Evolutionary conservation across 495 filamentous ascomycete genomes (phyloP).

Genomic region (Penicillium mononematosum): DNA sequence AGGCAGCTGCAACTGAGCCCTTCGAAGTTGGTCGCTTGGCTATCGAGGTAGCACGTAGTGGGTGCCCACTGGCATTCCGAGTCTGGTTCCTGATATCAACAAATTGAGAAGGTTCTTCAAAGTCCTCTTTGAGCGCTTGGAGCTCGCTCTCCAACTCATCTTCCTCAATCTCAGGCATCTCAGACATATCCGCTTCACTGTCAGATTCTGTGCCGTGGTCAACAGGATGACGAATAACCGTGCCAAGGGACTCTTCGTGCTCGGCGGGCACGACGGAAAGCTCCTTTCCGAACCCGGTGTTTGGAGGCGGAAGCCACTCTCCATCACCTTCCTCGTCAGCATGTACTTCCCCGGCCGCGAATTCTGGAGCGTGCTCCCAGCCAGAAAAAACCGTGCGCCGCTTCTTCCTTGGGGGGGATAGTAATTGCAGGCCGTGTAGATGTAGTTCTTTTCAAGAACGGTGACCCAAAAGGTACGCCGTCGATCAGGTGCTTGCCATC

Average conservation of each 20-base stretch:
- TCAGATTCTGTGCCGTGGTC: conserved; percentile 33
- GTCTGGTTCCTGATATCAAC: conserved; percentile 22
- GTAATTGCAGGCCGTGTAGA: conserved; percentile 61
- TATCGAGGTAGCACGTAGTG: conserved; percentile 21
- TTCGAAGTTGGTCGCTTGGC: conserved; percentile 25
- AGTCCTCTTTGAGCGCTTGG: conserved; percentile 43
- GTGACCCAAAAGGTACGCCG: conserved; percentile 82
- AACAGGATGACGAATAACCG: conserved; percentile 42
- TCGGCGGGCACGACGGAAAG: conserved; percentile 27
- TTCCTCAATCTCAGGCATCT: conserved; percentile 39
- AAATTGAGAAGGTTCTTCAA: conserved; percentile 33
- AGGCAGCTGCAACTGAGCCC: conserved; percentile 21
- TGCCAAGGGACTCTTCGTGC: conserved; percentile 40
- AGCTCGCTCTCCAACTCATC: conserved; percentile 45
- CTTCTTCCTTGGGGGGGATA: conserved; percentile 76
- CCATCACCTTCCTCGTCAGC: conserved; percentile 37
- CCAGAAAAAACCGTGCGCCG: conserved; percentile 48
- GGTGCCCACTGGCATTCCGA: conserved; percentile 7
- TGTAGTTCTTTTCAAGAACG: conserved; percentile 56
- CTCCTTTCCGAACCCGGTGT: conserved; percentile 25
- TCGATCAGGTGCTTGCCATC: conserved; percentile 86
- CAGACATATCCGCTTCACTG: conserved; percentile 39
- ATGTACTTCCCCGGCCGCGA: conserved; percentile 1
- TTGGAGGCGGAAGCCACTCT: conserved; percentile 38
- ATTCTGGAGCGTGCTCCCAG: conserved; percentile 31